Evolutionary conservation across 2,329 filamentous ascomycete genomes (phyloP).

Genomic region (Exserohilum turcica): DNA sequence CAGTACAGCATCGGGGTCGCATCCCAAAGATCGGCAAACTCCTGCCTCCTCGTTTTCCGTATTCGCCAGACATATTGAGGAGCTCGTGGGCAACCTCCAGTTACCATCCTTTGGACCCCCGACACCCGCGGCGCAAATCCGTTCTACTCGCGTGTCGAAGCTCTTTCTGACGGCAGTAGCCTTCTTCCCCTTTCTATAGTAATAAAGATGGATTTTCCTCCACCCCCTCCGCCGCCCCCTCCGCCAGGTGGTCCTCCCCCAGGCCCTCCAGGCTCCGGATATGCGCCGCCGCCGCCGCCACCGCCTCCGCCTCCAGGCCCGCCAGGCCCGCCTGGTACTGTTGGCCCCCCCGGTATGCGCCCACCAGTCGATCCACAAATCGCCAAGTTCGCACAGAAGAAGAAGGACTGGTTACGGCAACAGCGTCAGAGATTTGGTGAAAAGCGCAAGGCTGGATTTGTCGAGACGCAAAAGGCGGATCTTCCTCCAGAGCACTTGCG

Average conservation of each 20-base stretch:
- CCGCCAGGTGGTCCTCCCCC: constrained; percentile 31
- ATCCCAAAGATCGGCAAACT: neutral
- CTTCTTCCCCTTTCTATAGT: neutral
- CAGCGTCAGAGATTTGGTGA: constrained; percentile 94
- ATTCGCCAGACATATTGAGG: neutral
- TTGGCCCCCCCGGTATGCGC: constrained; percentile 68
- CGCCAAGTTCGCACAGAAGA: constrained; percentile 97
- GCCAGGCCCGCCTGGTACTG: constrained; percentile 56
- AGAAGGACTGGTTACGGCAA: constrained; percentile 94
- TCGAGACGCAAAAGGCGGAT: constrained; percentile 97
- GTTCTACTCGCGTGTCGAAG: neutral
- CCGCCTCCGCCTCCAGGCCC: constrained; percentile 63
- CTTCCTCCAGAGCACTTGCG: constrained; percentile 98
- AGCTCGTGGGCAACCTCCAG: neutral
- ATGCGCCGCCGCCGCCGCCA: constrained; percentile 60
- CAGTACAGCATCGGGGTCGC: constrained; percentile 11
- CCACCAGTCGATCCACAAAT: constrained; percentile 80
- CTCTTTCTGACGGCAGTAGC: constrained; percentile 3
- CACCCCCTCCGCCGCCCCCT: constrained; percentile 36
- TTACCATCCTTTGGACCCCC: neutral
- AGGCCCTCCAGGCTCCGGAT: constrained; percentile 32
- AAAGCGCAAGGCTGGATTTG: constrained; percentile 94
- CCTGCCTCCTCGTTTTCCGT: neutral
- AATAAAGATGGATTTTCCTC: constrained; percentile 35
- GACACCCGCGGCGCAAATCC: neutral